Base-by-base conservation (phyloP, 495 filamentous ascomycete genomes). In the Tuber aestivum region DNA sequence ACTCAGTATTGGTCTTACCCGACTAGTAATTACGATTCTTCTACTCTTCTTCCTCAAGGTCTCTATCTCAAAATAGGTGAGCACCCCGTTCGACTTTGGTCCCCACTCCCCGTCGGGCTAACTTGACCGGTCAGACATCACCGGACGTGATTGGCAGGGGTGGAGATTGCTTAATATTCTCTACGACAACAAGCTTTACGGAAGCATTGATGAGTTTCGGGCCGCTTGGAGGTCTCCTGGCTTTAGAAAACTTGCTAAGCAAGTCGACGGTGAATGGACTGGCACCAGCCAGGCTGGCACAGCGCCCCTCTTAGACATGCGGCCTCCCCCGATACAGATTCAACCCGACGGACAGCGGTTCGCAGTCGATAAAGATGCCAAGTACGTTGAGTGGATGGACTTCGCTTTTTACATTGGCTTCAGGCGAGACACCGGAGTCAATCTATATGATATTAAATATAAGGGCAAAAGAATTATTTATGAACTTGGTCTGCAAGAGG, bases 401-500 rank as follows among this genome's bases (percentile, higher is more conserved):
- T 89, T 86, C 65, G 83, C 81, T 71, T 89, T 89, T 81, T 89
- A 86, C 74, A 82, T 87, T 41, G 83, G 83, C 20, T 86, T 86
- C 71, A 83, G 79, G 41, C 78, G 83, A 37, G 87, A 86, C 72
- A 82, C 84, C 4, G 87, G 87, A 35, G 76, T 88, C 69, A 72
- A 78, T 23, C 77, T 89, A n/a, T 86, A 84, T 76, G 83, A 89
- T 77, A 85, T 90, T 45, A 82, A 83, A 32, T 89, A 86, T 82
- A 85, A 89, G 76, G 87, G 86, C 27, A 83, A 88, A 70, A 82
- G 87, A 20, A 84, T 89, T 41, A 83, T 89, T 61, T 89, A 89
- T 81, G 87, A 89, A 79, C 83, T 89, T 45, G 85, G 86, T 14
- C 79, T 89, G 0, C 87, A 89, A 80, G 87, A 90, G 80, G 88